Evolutionary conservation across 2,329 filamentous ascomycete species (phyloP).

Genomic region (Arthroderma uncinatum): DNA sequence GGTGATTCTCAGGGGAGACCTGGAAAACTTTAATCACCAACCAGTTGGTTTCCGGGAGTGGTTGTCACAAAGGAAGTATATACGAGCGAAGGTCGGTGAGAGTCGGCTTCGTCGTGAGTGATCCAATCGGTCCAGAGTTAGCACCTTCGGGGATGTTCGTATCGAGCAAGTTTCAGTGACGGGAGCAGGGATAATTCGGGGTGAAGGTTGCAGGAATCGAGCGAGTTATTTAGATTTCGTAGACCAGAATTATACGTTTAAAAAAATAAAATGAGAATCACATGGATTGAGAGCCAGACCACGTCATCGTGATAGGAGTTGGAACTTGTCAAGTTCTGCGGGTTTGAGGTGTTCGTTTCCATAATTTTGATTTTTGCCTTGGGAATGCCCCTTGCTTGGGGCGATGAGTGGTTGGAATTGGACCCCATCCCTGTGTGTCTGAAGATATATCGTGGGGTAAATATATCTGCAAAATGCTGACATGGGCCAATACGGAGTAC

Average conservation of each 20-base stretch:
- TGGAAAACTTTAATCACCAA: not conserved
- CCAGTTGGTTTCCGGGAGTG: not conserved
- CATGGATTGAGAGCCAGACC: not conserved
- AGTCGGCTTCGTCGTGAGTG: not conserved
- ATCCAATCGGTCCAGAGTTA: not conserved
- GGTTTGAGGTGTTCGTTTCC: not conserved
- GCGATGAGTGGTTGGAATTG: not conserved
- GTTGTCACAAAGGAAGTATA: not conserved
- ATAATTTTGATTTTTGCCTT: not conserved
- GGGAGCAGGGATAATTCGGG: not conserved
- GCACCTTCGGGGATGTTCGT: not conserved
- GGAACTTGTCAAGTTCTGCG: not conserved
- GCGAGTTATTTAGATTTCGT: not conserved
- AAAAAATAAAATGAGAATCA: not conserved
- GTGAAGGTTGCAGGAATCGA: not conserved
- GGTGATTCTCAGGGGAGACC: not conserved
- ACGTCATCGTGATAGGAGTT: not conserved
- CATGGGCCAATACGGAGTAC: not conserved
- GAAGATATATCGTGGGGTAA: constrained; percentile 3
- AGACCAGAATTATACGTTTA: not conserved
- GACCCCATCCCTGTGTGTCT: not conserved
- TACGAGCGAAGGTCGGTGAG: constrained; percentile 4
- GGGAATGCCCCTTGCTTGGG: not conserved
- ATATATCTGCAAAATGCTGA: not conserved
- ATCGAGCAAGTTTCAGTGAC: not conserved